phyloP scores from a whole-genome alignment of 2,329 filamentous ascomycete genomes.

The Aureobasidium pullulans region DNA sequence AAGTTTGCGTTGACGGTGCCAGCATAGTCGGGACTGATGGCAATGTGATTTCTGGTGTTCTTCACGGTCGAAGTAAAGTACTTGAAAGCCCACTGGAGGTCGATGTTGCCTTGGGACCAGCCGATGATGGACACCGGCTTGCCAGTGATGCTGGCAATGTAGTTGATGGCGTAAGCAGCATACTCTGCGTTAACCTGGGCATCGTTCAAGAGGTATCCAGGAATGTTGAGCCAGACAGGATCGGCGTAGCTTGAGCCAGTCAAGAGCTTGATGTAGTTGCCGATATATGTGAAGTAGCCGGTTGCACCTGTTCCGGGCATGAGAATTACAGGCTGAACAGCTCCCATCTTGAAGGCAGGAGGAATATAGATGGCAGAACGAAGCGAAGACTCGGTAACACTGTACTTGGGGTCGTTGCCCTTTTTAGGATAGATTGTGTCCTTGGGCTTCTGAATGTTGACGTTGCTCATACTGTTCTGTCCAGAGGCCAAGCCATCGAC shows the following conservation, averaged over 20 bases:
- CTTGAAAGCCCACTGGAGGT: slow-evolving; percentile 51
- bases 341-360: slow-evolving; percentile 39
- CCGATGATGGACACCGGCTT: slow-evolving; percentile 40
- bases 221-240: slow-evolving; percentile 51
- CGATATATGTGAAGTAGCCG: slow-evolving; percentile 38
- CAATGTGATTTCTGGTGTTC: slow-evolving; percentile 44
- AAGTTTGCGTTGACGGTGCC: slow-evolving; percentile 38
- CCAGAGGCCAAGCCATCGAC: slow-evolving; percentile 20
- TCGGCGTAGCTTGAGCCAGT: slow-evolving; percentile 37
- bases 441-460: slow-evolving; percentile 21
- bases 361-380: slow-evolving; percentile 49
- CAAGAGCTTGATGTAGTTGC: slow-evolving; percentile 45
- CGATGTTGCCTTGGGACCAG: slow-evolving; percentile 50
- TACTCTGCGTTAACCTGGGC: slow-evolving; percentile 48
- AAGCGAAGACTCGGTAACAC: slow-evolving; percentile 38
- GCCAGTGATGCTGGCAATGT: slow-evolving; percentile 38
- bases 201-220: slow-evolving; percentile 40
- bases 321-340: slow-evolving; percentile 43
- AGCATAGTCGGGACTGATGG: slow-evolving; percentile 47
- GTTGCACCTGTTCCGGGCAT: slow-evolving; percentile 47
- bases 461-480: slow-evolving; percentile 23
- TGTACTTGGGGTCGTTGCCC: slow-evolving; percentile 41
- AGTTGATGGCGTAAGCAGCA: slow-evolving; percentile 52
- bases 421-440: slow-evolving; percentile 32
- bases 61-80: slow-evolving; percentile 48